phyloP scores from a whole-genome alignment of 208 protist species.

The Angomonas desouzai region DNA sequence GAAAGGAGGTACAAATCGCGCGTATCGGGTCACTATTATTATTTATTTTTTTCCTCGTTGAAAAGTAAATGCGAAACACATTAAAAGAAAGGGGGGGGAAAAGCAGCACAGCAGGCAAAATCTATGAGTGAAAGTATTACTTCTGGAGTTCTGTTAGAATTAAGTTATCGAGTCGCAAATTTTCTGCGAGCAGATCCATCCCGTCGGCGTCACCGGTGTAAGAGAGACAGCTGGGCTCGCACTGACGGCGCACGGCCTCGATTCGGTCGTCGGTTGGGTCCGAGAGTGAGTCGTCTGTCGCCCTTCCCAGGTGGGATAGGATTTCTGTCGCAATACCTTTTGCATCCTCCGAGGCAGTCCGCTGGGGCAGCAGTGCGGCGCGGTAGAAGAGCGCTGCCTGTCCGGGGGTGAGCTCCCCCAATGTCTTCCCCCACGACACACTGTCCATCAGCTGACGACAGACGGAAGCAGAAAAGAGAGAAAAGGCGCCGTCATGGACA shows the following conservation, averaged over 20 bases:
- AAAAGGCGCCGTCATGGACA: slow-evolving; percentile 15
- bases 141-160: neutral
- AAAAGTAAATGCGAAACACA: too few relatives aligned
- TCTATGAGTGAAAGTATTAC: slow-evolving; percentile 8
- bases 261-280: neutral
- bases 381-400: slow-evolving; percentile 25
- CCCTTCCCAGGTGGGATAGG: neutral
- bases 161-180: neutral
- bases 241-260: neutral
- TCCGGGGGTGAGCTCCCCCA: slow-evolving; percentile 17
- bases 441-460: slow-evolving; percentile 21
- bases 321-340: slow-evolving; percentile 8
- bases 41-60: too few relatives aligned
- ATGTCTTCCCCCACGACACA: slow-evolving; percentile 16
- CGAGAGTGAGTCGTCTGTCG: neutral
- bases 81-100: neutral
- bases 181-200: neutral
- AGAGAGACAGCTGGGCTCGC: neutral
- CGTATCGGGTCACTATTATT: too few relatives aligned
- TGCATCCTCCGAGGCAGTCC: neutral
- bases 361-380: slow-evolving; percentile 19
- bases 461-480: slow-evolving; percentile 14
- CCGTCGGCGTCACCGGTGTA: neutral
- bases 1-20: too few relatives aligned
- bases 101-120: neutral